Base-by-base conservation (phyloP, 2,329 filamentous ascomycete species). In the Laburnicola sp. region DNA sequence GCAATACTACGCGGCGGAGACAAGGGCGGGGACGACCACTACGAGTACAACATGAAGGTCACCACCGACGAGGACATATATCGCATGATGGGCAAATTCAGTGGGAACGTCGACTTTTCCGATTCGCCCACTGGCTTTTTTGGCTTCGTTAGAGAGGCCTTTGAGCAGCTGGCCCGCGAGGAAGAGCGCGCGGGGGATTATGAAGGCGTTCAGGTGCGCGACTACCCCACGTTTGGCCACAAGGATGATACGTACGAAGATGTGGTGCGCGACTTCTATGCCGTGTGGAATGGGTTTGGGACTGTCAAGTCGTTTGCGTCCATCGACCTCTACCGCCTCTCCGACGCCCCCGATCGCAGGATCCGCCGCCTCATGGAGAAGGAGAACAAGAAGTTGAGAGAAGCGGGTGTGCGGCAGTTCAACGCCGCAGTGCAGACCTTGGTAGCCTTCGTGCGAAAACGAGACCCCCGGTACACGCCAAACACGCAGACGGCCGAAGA, bases 401-500 rank as follows among this genome's bases (percentile, higher is more conserved):
- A 97, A 21, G 88, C 93, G 46, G 91, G 86, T 2, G 83, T 88
- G 8, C 84, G 87, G 48, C 89, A 96, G 59, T 97, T 96, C 76
- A 97, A 97, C 72, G 91, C 96, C 54, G 88, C 91, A 2, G 91
- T 99, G 27, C 79, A 90, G 50, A 89, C 91, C 5, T 80, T 99
- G 9, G 88, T 97, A 2, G 81, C 86, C 1, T 97, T 97, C 73
- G 88, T 93, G 11, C 86, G 90, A 59, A 97, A 96, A 75, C 84
- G 94, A 30, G 94, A 99, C 68, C 91, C 91, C 0, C 85, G 94
- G 37, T 96, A 91, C 68, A 81, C 88, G 4, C 82, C 86, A 25
- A 93, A 91, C 61, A 83, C 80, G 0, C 88, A 92, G 66, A 88
- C 85, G 16, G 88, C 95, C 63, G 86, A 84, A 8, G 88, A 97